Conservation (phyloP, 495 filamentous ascomycete species). For the Terfezia boudieri region DNA sequence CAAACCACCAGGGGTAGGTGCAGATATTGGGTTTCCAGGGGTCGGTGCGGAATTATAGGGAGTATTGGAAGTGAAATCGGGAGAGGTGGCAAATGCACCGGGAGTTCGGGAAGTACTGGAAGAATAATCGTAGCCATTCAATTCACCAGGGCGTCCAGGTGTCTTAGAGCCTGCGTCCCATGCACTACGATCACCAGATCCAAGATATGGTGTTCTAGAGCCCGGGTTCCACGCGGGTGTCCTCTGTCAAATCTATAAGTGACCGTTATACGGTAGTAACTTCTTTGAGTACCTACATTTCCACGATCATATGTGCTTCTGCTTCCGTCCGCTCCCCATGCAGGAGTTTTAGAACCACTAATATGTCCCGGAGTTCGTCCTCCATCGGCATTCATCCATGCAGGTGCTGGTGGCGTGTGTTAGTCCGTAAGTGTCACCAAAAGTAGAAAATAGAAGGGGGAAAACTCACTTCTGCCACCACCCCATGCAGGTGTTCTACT, state of each 20-base stretch:
- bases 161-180: conserved; percentile 57
- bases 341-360: conserved; percentile 44
- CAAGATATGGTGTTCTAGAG: conserved; percentile 50
- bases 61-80: conserved; percentile 7
- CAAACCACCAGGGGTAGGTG: conserved; percentile 47
- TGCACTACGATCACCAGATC: conserved; percentile 40
- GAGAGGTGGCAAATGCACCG: conserved; percentile 30
- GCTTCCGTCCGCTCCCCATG: conserved; percentile 57
- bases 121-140: conserved; percentile 8
- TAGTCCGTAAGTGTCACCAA: conserved; percentile 12
- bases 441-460: neutral
- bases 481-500: conserved; percentile 19
- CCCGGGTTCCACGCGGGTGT: conserved; percentile 42
- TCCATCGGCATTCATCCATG: conserved; percentile 32
- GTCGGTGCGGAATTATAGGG: conserved; percentile 43
- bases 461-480: conserved; percentile 2
- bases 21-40: conserved; percentile 42
- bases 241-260: conserved; percentile 20
- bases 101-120: conserved; percentile 25
- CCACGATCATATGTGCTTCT: conserved; percentile 45
- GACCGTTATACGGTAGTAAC: too few species aligned
- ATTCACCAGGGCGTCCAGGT: conserved; percentile 30
- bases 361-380: conserved; percentile 47
- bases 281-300: neutral
- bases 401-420: conserved; percentile 26